Conservation (phyloP, 164 flowering plant genomes). For the Tinospora cordifolia region DNA sequence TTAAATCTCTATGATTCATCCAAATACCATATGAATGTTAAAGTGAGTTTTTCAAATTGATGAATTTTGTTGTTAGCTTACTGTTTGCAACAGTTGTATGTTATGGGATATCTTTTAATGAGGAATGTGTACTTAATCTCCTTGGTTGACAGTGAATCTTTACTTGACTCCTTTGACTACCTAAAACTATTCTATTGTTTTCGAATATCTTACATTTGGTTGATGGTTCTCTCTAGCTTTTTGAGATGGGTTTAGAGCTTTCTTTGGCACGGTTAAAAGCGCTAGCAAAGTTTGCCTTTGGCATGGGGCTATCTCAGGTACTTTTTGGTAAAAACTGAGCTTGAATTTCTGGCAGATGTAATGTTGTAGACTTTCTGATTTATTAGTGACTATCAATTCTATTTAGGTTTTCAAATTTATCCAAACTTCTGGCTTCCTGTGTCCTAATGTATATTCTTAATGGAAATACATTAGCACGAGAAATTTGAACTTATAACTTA, state of each 20-base stretch:
- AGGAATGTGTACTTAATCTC: neutral
- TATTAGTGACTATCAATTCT: neutral
- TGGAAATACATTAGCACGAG: too few species aligned
- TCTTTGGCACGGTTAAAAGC: conserved; percentile 89
- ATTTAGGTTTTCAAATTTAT: neutral
- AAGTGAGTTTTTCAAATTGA: too few species aligned
- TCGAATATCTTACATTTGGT: conserved; percentile 7
- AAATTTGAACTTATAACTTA: too few species aligned
- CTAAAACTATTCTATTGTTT: neutral
- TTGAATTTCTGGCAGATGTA: neutral
- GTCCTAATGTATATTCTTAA: neutral
- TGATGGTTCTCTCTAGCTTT: conserved; percentile 46
- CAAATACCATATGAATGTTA: too few species aligned
- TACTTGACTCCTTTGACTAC: neutral
- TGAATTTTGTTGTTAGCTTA: too few species aligned
- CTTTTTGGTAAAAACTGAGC: conserved; percentile 4
- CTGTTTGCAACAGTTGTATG: too few species aligned
- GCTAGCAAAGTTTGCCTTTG: conserved; percentile 96
- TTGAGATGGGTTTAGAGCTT: conserved; percentile 99
- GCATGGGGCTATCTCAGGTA: conserved; percentile 96
- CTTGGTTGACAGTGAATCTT: neutral
- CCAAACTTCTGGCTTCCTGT: neutral
- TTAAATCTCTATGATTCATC: too few species aligned
- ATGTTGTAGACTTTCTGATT: neutral
- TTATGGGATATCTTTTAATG: neutral